Base-by-base conservation (phyloP, 2,329 filamentous ascomycete species). In the Claviceps pazoutovae region DNA sequence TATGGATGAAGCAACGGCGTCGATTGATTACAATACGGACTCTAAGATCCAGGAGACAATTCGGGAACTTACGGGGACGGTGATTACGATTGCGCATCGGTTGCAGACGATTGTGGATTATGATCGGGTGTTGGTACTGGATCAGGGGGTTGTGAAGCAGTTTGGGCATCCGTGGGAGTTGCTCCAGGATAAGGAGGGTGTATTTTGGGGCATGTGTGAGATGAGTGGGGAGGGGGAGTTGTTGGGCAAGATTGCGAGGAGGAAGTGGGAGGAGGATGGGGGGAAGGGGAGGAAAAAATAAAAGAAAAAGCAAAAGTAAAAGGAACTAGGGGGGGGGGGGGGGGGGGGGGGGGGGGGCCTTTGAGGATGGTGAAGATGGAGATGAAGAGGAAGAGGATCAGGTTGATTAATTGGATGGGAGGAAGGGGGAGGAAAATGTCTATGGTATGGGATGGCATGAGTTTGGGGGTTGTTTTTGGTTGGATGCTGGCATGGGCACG, bases 1-100 rank as follows among this genome's bases (percentile, higher is more conserved):
- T 63, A 97, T 98, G 93, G 93, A 98, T 67, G 93, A 98, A 72
- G 93, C 93, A 0, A 98, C 93, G 0, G 93, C 93, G 0, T 95
- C 88, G 0, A 97, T 98, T 62, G 93, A 98, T 70, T 97, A 97
- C 68, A 85, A 83, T 5, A 98, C 93, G 2, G 93, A 98, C 62
- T 77, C 84, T 48, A 96, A 95, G 71, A 97, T 98, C 59, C 93
- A 98, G 68, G 88, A 88, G 61, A 97, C 93, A 0, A 90, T 98
- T 55, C 84, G 89, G n/a, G 86, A 95, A 66, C 78, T 97, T 60
- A 85, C 83, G 57, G 88, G 89, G 66, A 98, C 93, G 0, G 95
- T 94, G 54, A 87, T 97, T 64, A 97, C 93, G 0, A 97, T 98
- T 62, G 93, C 93, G 0, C 93, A 98, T 68, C 82, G 93, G 17